phyloP scores from a whole-genome alignment of 2,329 filamentous ascomycete species.

The Hypoxylon sp. region DNA sequence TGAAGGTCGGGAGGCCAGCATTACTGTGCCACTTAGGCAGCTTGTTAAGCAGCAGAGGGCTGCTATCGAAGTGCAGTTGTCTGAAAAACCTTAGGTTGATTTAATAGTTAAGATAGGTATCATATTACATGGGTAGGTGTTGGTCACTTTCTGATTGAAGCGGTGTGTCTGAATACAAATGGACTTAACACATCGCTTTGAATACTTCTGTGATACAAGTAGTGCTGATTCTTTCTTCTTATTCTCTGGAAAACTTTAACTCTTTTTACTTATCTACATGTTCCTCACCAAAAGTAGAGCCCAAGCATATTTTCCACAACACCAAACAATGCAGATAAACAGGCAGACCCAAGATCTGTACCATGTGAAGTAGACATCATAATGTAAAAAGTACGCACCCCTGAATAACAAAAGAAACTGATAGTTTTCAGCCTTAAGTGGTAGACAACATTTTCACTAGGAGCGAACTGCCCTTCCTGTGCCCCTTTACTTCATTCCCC shows the following conservation, averaged over 20 bases:
- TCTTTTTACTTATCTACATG: neutral
- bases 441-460: conserved; percentile 26
- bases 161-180: too few relatives aligned
- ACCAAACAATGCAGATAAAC: conserved; percentile 2
- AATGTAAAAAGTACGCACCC: neutral
- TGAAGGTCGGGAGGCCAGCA: neutral
- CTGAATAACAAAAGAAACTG: neutral
- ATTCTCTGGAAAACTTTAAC: too few relatives aligned
- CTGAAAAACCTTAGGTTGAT: neutral
- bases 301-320: too few relatives aligned
- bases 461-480: conserved; percentile 25
- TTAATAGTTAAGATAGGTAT: neutral
- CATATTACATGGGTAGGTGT: neutral
- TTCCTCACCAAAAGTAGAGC: too few relatives aligned
- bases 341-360: neutral
- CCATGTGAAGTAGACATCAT: neutral
- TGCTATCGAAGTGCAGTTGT: neutral
- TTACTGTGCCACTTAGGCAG: neutral
- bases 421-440: conserved; percentile 12
- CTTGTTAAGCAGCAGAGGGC: neutral
- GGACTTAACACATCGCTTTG: too few relatives aligned
- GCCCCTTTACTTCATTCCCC: conserved; percentile 13
- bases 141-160: too few relatives aligned
- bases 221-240: too few relatives aligned
- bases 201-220: too few relatives aligned